Evolutionary conservation across 495 filamentous ascomycete species (phyloP).

Genomic region (Copromyces sp.): DNA sequence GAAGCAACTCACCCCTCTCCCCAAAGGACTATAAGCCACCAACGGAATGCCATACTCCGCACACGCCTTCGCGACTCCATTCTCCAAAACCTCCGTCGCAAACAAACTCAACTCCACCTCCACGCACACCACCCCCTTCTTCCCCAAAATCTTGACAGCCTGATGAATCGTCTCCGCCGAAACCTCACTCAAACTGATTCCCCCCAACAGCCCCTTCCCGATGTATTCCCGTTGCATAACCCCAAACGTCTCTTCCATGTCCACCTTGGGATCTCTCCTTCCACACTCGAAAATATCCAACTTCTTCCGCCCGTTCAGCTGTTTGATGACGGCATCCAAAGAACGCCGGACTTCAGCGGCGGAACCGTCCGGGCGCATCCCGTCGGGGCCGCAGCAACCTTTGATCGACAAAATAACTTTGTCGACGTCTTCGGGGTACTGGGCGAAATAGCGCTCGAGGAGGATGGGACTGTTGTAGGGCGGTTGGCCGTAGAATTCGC

Average conservation of each 20-base stretch:
- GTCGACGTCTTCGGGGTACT: conserved; percentile 59
- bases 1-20: conserved; percentile 44
- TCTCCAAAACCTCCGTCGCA: conserved; percentile 54
- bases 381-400: conserved; percentile 34
- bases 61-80: conserved; percentile 65
- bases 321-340: conserved; percentile 54
- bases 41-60: conserved; percentile 62
- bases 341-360: conserved; percentile 51
- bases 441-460: conserved; percentile 54
- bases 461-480: conserved; percentile 56
- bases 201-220: conserved; percentile 66
- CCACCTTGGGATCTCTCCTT: conserved; percentile 53
- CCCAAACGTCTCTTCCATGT: conserved; percentile 39
- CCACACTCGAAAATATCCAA: conserved; percentile 77
- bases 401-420: conserved; percentile 60
- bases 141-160: conserved; percentile 52
- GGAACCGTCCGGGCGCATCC: conserved; percentile 43
- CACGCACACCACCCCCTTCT: conserved; percentile 50
- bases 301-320: conserved; percentile 63
- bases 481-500: conserved; percentile 67
- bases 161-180: conserved; percentile 62
- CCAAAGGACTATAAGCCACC: conserved; percentile 44
- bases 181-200: conserved; percentile 69
- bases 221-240: conserved; percentile 48
- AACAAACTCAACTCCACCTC: conserved; percentile 76